A percentile compares a stretch with the other conserved stretches of the same genome.
These are phyloP conservation scores for Scedosporium apiospermum DNA, from an alignment of 2,329 filamentous ascomycete genomes.

Conservation along the genomic window DNA sequence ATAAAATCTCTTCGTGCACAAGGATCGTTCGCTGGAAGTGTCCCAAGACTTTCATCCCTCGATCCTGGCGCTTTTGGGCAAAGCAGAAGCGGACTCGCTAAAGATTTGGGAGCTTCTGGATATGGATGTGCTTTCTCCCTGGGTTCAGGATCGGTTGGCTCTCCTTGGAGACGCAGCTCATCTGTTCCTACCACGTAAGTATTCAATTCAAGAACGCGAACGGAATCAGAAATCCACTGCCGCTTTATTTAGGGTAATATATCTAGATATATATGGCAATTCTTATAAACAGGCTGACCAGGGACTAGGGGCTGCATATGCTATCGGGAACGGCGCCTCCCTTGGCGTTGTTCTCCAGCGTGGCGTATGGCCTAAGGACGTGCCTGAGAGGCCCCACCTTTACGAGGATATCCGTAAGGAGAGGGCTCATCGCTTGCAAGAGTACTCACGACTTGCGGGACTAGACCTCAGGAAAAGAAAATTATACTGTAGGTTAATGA, in stretches of 20 bases:
- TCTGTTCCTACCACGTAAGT: slow-evolving; percentile 45
- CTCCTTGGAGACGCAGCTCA: slow-evolving; percentile 41
- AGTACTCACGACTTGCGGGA: too few relatives aligned
- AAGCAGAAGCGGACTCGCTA: slow-evolving; percentile 32
- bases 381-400: slow-evolving; percentile 46
- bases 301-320: slow-evolving; percentile 26
- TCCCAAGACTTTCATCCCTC: slow-evolving; percentile 32
- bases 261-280: too few relatives aligned
- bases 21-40: slow-evolving; percentile 26
- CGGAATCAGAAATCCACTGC: slow-evolving; percentile 14
- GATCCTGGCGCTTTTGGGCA: slow-evolving; percentile 26
- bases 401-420: too few relatives aligned
- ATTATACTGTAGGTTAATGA: too few relatives aligned
- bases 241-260: slow-evolving; percentile 29
- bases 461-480: too few relatives aligned
- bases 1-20: slow-evolving; percentile 16
- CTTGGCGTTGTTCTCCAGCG: slow-evolving; percentile 38
- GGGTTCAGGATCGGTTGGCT: slow-evolving; percentile 20
- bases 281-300: slow-evolving; percentile 48
- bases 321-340: slow-evolving; percentile 24
- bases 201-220: slow-evolving; percentile 12
- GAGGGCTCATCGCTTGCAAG: too few relatives aligned
- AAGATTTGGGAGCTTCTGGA: slow-evolving; percentile 53
- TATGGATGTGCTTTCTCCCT: slow-evolving; percentile 42
- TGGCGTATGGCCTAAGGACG: slow-evolving; percentile 30